A percentile compares a stretch with the other conserved stretches of the same genome.
phyloP scores from a whole-genome alignment of 129 eudicot species.

The Tanacetum coccineum region DNA sequence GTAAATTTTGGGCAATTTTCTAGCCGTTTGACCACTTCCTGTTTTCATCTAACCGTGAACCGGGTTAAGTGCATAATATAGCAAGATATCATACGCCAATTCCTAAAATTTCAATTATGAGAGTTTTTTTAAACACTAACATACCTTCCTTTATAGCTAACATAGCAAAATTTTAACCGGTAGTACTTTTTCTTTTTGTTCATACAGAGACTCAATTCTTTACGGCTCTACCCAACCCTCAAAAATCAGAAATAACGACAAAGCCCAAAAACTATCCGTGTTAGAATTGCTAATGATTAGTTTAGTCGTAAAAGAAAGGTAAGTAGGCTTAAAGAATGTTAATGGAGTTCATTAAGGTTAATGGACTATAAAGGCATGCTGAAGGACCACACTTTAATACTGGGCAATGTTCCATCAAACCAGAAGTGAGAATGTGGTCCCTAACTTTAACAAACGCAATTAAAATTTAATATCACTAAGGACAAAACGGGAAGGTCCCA shows the following conservation, averaged over 20 bases:
- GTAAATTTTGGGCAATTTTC: too few relatives aligned
- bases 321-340: constrained; percentile 28
- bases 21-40: too few relatives aligned
- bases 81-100: too few relatives aligned
- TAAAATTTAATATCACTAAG: constrained; percentile 32
- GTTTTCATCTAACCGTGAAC: too few relatives aligned
- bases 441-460: constrained; percentile 29
- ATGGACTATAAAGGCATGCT: constrained; percentile 31
- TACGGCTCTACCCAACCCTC: not conserved
- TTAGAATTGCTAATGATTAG: constrained; percentile 15
- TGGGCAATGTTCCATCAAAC: constrained; percentile 36
- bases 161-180: too few relatives aligned
- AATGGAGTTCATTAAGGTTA: constrained; percentile 29
- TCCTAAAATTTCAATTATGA: too few relatives aligned
- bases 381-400: constrained; percentile 49
- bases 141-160: too few relatives aligned
- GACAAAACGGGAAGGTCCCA: constrained; percentile 55
- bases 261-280: not conserved
- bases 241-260: not conserved
- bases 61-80: too few relatives aligned
- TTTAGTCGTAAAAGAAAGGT: constrained; percentile 17
- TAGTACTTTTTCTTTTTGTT: too few relatives aligned
- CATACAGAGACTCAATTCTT: not conserved
- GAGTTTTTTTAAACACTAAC: too few relatives aligned
- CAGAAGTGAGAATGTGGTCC: constrained; percentile 67